Conservation (phyloP, 805 yeast genomes). For the Blastobotrys terrestris region DNA sequence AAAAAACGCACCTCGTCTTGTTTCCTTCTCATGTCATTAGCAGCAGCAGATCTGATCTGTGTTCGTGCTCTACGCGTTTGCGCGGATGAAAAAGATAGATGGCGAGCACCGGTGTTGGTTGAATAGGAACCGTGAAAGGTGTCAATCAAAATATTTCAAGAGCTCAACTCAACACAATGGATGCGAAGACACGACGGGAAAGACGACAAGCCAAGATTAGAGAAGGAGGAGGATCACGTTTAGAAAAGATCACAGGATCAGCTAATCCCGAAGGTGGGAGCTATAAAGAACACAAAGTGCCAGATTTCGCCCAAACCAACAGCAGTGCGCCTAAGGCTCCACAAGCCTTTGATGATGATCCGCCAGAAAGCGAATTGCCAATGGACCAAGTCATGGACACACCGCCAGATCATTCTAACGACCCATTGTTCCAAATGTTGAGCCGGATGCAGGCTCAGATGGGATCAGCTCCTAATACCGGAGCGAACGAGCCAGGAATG, state of each 20-base stretch:
- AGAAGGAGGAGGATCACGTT: constrained; percentile 25
- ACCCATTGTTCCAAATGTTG: constrained; percentile 21
- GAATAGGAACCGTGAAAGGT: no score
- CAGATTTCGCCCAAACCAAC: background rate
- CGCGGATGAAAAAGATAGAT: no score
- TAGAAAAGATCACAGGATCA: constrained; percentile 29
- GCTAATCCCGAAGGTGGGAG: constrained; percentile 21
- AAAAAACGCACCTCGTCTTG: no score
- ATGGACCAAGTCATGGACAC: constrained; percentile 2
- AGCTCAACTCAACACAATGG: constrained; percentile 6
- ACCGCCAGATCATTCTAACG: constrained; percentile 6
- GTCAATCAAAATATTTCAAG: no score
- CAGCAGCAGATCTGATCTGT: no score
- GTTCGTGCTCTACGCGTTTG: no score
- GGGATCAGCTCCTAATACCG: background rate
- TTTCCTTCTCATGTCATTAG: no score
- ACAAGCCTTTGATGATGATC: constrained; percentile 12
- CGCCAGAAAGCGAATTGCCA: constrained; percentile 9
- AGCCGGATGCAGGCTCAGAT: constrained; percentile 13
- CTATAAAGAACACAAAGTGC: constrained; percentile 13
- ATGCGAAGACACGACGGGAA: constrained; percentile 18
- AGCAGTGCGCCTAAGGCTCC: constrained; percentile 5
- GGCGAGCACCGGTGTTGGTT: no score
- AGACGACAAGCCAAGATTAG: constrained; percentile 29
- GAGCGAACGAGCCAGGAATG: background rate